Conservation (phyloP, 495 filamentous ascomycete genomes). For the Aspergillus funiculosus region DNA sequence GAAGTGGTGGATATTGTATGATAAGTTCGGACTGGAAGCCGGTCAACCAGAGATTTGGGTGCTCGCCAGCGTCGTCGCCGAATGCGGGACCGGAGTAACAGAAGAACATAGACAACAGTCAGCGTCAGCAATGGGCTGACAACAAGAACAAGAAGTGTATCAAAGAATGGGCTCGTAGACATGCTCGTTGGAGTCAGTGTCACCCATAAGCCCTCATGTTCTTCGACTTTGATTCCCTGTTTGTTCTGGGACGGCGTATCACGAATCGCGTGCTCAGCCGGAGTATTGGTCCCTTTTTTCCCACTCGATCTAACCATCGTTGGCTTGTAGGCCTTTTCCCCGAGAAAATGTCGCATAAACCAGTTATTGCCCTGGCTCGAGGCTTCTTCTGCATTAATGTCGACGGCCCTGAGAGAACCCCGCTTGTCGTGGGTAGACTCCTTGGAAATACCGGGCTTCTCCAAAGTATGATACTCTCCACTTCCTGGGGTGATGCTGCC, state of each 20-base stretch:
- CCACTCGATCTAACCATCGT: slow-evolving; percentile 9
- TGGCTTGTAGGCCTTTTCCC: slow-evolving; percentile 20
- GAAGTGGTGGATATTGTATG: slow-evolving; percentile 68
- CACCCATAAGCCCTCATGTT: slow-evolving; percentile 87
- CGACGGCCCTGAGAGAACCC: not conserved
- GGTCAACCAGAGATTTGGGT: slow-evolving; percentile 91
- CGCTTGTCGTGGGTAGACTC: slow-evolving; percentile 13
- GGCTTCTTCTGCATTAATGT: not conserved
- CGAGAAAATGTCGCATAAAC: slow-evolving; percentile 37
- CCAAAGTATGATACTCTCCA: slow-evolving; percentile 58
- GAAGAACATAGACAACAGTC: slow-evolving; percentile 84
- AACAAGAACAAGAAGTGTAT: slow-evolving; percentile 88
- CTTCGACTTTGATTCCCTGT: slow-evolving; percentile 28
- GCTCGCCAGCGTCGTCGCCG: slow-evolving; percentile 89
- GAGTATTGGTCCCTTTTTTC: not conserved
- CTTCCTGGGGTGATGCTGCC: slow-evolving; percentile 73
- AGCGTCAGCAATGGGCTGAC: slow-evolving; percentile 88
- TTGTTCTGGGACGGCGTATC: slow-evolving; percentile 11
- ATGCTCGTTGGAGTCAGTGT: slow-evolving; percentile 85
- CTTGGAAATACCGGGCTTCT: slow-evolving; percentile 25
- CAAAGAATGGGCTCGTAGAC: slow-evolving; percentile 91
- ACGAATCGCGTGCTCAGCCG: not conserved
- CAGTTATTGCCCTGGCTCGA: slow-evolving; percentile 16
- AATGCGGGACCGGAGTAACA: slow-evolving; percentile 83
- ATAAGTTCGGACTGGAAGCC: slow-evolving; percentile 91